phyloP scores from a whole-genome alignment of 257 asterid genomes.

The Euphrasia confusa region DNA sequence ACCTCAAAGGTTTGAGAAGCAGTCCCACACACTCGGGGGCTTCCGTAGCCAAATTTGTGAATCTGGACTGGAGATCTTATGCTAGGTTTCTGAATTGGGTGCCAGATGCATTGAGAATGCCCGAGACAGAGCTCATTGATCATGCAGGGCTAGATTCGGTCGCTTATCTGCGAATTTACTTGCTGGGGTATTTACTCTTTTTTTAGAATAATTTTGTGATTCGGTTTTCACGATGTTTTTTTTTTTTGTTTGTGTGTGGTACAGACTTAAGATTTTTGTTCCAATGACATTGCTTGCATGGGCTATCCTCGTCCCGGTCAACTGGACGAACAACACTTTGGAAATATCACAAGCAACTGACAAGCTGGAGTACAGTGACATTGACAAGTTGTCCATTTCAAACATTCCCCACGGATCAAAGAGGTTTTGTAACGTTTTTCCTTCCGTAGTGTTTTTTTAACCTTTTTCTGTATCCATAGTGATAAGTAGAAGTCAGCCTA shows the following conservation, averaged over 20 bases:
- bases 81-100: slow-evolving; percentile 82
- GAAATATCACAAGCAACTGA: slow-evolving; percentile 33
- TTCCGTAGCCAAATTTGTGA: slow-evolving; percentile 60
- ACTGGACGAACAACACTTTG: slow-evolving; percentile 83
- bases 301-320: slow-evolving; percentile 85
- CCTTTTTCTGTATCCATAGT: slow-evolving; percentile 1
- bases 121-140: slow-evolving; percentile 87
- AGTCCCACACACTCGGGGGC: slow-evolving; percentile 71
- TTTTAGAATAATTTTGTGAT: slow-evolving; percentile 4
- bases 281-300: slow-evolving; percentile 75
- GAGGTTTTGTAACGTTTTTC: slow-evolving; percentile 46
- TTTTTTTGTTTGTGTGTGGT: slow-evolving; percentile 20
- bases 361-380: slow-evolving; percentile 43
- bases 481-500: not conserved
- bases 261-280: slow-evolving; percentile 87
- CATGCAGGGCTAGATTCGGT: slow-evolving; percentile 98
- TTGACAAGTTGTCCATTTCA: slow-evolving; percentile 92
- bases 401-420: slow-evolving; percentile 70
- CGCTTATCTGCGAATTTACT: slow-evolving; percentile 82
- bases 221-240: slow-evolving; percentile 14
- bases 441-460: not conserved
- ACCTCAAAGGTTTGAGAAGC: slow-evolving; percentile 74
- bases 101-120: slow-evolving; percentile 89
- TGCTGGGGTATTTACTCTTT: slow-evolving; percentile 77
- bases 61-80: slow-evolving; percentile 75